Percentiles rank a stretch among this genome's conserved stretches.
Evolutionary conservation across 73 alveolate species (phyloP).

Genomic region (Symbiodinium pilosum): DNA sequence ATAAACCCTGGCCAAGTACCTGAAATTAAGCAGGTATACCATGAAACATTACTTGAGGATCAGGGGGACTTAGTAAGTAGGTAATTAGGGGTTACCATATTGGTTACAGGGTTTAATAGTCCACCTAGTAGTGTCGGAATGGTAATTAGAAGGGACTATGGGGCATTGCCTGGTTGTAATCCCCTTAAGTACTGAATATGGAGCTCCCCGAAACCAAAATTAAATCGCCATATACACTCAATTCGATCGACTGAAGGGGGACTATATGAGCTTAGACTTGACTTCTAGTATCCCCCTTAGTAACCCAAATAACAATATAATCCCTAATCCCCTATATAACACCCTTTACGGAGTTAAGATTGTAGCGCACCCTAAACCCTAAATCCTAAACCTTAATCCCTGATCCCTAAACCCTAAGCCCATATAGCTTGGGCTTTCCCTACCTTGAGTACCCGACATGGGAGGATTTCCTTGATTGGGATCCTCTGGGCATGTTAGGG

Average conservation of each 20-base stretch:
- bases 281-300: neutral
- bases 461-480: neutral
- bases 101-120: neutral
- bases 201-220: no score
- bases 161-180: no score
- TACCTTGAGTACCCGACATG: neutral
- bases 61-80: neutral
- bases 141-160: neutral
- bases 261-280: neutral
- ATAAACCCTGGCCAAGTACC: neutral
- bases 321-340: no score
- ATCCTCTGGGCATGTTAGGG: neutral
- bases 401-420: neutral
- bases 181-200: no score
- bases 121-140: neutral
- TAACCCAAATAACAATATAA: neutral
- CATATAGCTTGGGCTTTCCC: neutral
- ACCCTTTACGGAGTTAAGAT: neutral
- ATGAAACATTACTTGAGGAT: no score
- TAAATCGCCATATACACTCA: no score
- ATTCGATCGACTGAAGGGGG: no score
- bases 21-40: no score
- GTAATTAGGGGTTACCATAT: neutral
- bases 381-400: neutral
- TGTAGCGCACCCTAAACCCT: neutral